Conservation (phyloP, 2,329 filamentous ascomycete genomes). For the Elsinoe ampelina region DNA sequence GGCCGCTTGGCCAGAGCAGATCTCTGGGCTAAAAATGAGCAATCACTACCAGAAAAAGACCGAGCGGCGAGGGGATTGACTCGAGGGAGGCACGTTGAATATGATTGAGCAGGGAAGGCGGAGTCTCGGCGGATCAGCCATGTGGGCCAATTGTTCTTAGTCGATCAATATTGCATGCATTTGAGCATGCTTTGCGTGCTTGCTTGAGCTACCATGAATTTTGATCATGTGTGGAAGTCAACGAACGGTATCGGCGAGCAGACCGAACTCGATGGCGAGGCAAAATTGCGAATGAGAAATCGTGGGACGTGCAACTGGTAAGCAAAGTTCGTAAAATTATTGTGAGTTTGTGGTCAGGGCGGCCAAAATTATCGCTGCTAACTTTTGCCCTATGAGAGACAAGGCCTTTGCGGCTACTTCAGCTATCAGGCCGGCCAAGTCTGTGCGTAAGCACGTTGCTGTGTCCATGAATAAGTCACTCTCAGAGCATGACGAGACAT, state of each 20-base stretch:
- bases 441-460: no score
- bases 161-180: conserved; percentile 1
- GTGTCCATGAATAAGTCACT: no score
- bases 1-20: not conserved
- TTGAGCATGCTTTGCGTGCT: conserved; percentile 7
- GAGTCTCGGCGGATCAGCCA: not conserved
- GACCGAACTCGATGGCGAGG: not conserved
- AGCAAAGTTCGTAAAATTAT: no score
- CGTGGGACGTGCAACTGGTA: no score
- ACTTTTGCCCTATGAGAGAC: no score
- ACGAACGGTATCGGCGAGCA: not conserved
- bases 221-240: not conserved
- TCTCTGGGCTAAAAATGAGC: conserved; percentile 3
- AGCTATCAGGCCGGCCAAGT: no score
- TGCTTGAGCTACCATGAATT: not conserved
- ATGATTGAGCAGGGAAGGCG: not conserved
- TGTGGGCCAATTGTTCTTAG: not conserved
- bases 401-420: no score
- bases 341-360: no score
- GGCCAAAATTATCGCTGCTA: no score
- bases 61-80: not conserved
- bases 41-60: not conserved
- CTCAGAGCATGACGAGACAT: not conserved
- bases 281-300: not conserved
- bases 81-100: not conserved